Conservation (phyloP, 768 basidiomycete genomes). For the Tylopilus balloui region DNA sequence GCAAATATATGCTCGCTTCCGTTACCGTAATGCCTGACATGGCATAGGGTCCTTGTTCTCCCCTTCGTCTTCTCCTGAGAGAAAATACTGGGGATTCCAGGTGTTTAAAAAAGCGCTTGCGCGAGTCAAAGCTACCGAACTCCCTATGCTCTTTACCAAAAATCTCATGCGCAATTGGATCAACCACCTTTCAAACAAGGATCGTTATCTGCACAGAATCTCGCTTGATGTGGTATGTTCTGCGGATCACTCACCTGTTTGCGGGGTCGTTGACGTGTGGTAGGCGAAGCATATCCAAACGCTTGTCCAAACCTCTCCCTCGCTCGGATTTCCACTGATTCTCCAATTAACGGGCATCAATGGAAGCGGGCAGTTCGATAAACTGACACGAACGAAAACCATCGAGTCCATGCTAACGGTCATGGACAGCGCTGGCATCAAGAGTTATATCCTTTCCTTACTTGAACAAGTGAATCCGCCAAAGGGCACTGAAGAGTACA, state of each 20-base stretch:
- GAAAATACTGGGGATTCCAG: constrained; percentile 96
- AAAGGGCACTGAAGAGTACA: constrained; percentile 41
- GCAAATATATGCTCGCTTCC: background rate
- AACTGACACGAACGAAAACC: constrained; percentile 87
- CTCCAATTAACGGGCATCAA: constrained; percentile 78
- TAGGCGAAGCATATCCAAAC: constrained; percentile 74
- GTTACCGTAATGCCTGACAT: background rate
- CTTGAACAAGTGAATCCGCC: constrained; percentile 55
- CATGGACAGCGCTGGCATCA: constrained; percentile 71
- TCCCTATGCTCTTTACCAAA: constrained; percentile 87
- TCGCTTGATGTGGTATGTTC: constrained; percentile 72
- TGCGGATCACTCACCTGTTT: background rate
- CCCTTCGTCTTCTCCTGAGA: constrained; percentile 74
- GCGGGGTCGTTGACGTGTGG: background rate
- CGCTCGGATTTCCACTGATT: constrained; percentile 80
- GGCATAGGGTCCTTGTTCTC: constrained; percentile 79
- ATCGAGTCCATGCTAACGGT: constrained; percentile 77
- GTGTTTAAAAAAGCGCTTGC: constrained; percentile 78
- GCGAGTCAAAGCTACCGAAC: constrained; percentile 55
- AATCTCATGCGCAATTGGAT: constrained; percentile 98
- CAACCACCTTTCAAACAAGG: constrained; percentile 85
- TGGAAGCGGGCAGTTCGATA: constrained; percentile 87
- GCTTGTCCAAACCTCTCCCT: constrained; percentile 70
- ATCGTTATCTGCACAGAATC: constrained; percentile 86
- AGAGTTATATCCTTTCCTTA: constrained; percentile 70